phyloP scores from a whole-genome alignment of 345 rosid species.

The Gossypium mustelinum region DNA sequence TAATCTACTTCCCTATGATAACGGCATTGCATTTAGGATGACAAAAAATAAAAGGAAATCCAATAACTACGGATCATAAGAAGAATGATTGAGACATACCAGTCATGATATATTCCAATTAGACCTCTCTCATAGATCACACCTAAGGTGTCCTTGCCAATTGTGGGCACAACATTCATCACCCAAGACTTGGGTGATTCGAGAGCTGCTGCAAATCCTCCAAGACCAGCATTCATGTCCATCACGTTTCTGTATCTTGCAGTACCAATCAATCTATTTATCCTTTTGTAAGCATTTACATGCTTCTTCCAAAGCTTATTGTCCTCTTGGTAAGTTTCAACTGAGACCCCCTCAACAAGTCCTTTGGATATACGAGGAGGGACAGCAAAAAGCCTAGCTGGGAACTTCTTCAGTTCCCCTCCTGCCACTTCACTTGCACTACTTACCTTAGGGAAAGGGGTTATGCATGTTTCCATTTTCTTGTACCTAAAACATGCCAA shows the following conservation, averaged over 20 bases:
- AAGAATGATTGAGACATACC: constrained; percentile 43
- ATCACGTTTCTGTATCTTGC: constrained; percentile 78
- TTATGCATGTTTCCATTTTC: constrained; percentile 61
- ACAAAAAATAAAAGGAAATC: constrained; percentile 3
- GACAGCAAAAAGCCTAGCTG: constrained; percentile 73
- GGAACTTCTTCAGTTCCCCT: constrained; percentile 79
- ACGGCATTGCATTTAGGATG: neutral
- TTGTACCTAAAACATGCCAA: constrained; percentile 54
- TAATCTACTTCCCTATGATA: neutral
- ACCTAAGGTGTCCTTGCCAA: constrained; percentile 70
- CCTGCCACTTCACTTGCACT: constrained; percentile 71
- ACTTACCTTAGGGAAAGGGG: constrained; percentile 69
- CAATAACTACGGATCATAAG: neutral
- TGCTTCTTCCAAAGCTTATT: constrained; percentile 76
- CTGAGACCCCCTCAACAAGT: constrained; percentile 49
- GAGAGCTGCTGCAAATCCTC: constrained; percentile 89
- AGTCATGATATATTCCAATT: constrained; percentile 90
- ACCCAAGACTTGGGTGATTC: constrained; percentile 93
- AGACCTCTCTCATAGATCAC: constrained; percentile 89
- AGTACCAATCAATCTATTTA: constrained; percentile 71
- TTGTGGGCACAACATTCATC: constrained; percentile 89
- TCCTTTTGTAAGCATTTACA: constrained; percentile 57
- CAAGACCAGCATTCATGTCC: constrained; percentile 97
- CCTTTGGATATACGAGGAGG: constrained; percentile 75
- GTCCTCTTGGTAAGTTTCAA: constrained; percentile 60